Percentiles rank a stretch among this genome's conserved stretches.
phyloP scores from a whole-genome alignment of 306 rosid genomes.

The Albizia julibrissin region DNA sequence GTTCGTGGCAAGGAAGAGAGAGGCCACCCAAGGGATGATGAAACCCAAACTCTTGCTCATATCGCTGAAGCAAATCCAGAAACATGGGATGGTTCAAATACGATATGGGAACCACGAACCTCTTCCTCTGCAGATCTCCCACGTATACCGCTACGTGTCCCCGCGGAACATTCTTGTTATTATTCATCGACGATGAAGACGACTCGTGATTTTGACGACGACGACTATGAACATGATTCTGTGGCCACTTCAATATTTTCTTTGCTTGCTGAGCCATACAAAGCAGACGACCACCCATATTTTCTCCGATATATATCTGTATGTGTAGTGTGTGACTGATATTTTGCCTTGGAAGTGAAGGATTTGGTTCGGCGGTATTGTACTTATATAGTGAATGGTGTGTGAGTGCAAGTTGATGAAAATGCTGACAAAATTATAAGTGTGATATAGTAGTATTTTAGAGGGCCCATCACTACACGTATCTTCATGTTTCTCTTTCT shows the following conservation, averaged over 20 bases:
- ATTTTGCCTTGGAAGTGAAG: background rate
- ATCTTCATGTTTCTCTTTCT: background rate
- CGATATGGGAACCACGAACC: background rate
- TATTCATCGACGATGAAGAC: background rate
- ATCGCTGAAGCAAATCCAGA: background rate
- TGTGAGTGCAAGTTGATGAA: background rate
- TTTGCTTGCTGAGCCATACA: background rate
- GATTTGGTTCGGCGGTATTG: background rate
- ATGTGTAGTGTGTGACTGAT: background rate
- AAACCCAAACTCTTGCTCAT: background rate
- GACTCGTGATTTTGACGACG: background rate
- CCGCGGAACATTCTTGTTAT: background rate
- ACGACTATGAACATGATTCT: background rate
- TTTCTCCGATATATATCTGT: background rate
- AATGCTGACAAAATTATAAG: background rate
- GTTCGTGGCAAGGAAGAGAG: background rate
- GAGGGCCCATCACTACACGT: background rate
- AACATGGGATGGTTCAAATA: background rate
- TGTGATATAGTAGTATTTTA: background rate
- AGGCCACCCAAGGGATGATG: background rate
- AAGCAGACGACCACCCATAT: background rate
- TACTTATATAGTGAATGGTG: background rate
- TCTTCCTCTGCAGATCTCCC: constrained; percentile 8
- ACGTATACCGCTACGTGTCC: background rate
- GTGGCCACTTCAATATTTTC: background rate